Evolutionary conservation across 176 grass and related monocot genomes (phyloP), one percentile per base, ranked within the genome.

Genomic region (Eleusine coracana): DNA sequence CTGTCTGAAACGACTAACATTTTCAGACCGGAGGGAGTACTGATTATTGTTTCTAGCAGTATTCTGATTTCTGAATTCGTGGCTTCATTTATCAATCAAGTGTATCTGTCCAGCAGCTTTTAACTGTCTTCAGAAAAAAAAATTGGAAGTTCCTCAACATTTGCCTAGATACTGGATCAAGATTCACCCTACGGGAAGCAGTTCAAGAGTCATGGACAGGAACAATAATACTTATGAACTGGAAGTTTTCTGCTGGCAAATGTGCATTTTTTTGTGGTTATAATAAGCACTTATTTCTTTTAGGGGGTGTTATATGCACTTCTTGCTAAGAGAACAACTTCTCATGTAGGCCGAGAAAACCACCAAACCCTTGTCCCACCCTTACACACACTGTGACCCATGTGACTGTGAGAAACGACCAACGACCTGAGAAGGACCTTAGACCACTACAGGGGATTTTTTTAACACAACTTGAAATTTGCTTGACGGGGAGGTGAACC

Each of bases 141-240:
- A 5, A 41, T 42, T 18, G 39, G 7, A 12, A 39, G 49, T 70
- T 70, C 78, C 66, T 80, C n/a, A 80, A 40, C 13, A 69, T 69
- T 56, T 56, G 23, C 49, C 34, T 56, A 99, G 96, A 78, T 96
- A 96, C 38, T 89, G 89, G 67, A 99, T 99, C 74, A 96, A 96
- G 89, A 93, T 99, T 86, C 87, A 87, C 52, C 96, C 96, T 17
- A 96, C 94, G 96, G 96, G 96, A 92, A 99, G 93, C 70, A 96
- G 96, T 72, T 87, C 96, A 38, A 90, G 89, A 85, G 90, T 99
- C 60, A 96, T 87, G 18, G 93, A 99, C 59, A 87, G 70, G 42
- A 87, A 88, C 38, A 95, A 71, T 80, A 96, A 96, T 88, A 94
- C 96, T 50, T 96, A 99, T 75, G 96, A 99, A 78, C 80, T 98